Conservation (phyloP, 2,329 filamentous ascomycete genomes). For the Periconia macrospinosa region DNA sequence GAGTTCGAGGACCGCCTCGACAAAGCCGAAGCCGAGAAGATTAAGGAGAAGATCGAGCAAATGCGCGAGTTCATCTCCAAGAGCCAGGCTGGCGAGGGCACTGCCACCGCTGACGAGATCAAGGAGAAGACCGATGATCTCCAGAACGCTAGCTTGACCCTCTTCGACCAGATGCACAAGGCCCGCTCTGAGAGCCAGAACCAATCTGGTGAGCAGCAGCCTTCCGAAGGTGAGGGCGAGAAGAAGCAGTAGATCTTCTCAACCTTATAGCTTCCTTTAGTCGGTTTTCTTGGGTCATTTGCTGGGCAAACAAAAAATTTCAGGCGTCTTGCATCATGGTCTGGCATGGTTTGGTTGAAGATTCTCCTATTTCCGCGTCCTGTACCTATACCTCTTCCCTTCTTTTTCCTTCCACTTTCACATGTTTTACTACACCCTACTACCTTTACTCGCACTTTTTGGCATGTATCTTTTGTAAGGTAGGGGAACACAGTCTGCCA, state of each 20-base stretch:
- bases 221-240: slow-evolving; percentile 62
- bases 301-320: slow-evolving; percentile 30
- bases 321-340: slow-evolving; percentile 43
- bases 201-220: slow-evolving; percentile 44
- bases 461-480: slow-evolving; percentile 5
- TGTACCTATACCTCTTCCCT: slow-evolving; percentile 39
- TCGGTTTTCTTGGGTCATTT: slow-evolving; percentile 25
- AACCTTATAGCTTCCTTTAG: slow-evolving; percentile 19
- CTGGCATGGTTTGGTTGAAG: slow-evolving; percentile 31
- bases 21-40: slow-evolving; percentile 98
- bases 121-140: slow-evolving; percentile 99
- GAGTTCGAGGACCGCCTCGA: slow-evolving; percentile 99
- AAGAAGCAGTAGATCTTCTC: slow-evolving; percentile 64
- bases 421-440: slow-evolving; percentile 34
- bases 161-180: slow-evolving; percentile 99
- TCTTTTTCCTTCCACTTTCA: slow-evolving; percentile 29
- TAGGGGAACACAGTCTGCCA: slow-evolving; percentile 8
- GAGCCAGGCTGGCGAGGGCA: slow-evolving; percentile 90
- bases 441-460: slow-evolving; percentile 21
- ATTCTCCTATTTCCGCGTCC: slow-evolving; percentile 27
- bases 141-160: slow-evolving; percentile 90
- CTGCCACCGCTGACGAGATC: slow-evolving; percentile 84
- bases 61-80: slow-evolving; percentile 90
- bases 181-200: slow-evolving; percentile 67
- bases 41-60: slow-evolving; percentile 99